Conservation (phyloP, 2,329 filamentous ascomycete species). For the Trichoderma endophyticum region DNA sequence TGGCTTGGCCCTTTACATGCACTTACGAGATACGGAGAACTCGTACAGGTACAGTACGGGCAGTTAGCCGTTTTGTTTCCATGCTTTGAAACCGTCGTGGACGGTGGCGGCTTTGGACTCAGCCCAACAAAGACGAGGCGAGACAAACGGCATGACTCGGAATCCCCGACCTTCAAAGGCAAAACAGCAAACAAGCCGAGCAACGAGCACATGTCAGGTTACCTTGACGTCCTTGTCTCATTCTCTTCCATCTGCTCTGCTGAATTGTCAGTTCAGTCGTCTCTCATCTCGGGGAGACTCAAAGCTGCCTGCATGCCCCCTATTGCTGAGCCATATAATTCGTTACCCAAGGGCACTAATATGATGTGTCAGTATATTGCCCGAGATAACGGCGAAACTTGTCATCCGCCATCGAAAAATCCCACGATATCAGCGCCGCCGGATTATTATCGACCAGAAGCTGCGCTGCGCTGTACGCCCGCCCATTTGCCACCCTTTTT, state of each 20-base stretch:
- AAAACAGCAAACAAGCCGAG: neutral
- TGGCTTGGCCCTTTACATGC: neutral
- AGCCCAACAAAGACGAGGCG: neutral
- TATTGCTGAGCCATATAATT: neutral
- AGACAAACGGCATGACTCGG: neutral
- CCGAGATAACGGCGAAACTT: conserved; percentile 16
- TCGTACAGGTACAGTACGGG: neutral
- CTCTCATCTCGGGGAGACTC: neutral
- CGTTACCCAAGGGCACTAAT: neutral
- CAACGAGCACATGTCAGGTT: neutral
- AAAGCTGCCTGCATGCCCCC: neutral
- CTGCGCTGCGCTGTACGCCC: neutral
- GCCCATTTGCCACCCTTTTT: neutral
- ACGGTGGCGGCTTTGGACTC: conserved; percentile 8
- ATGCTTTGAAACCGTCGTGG: neutral
- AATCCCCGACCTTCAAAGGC: neutral
- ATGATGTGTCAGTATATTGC: conserved; percentile 14
- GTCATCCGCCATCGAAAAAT: neutral
- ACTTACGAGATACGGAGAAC: neutral
- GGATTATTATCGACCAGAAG: neutral
- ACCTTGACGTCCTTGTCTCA: neutral
- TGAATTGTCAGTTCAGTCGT: neutral
- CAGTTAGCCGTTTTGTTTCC: neutral
- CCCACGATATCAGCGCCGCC: neutral
- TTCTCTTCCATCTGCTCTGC: neutral